phyloP scores from a whole-genome alignment of 2,329 filamentous ascomycete species.

The Penicillium sp. region DNA sequence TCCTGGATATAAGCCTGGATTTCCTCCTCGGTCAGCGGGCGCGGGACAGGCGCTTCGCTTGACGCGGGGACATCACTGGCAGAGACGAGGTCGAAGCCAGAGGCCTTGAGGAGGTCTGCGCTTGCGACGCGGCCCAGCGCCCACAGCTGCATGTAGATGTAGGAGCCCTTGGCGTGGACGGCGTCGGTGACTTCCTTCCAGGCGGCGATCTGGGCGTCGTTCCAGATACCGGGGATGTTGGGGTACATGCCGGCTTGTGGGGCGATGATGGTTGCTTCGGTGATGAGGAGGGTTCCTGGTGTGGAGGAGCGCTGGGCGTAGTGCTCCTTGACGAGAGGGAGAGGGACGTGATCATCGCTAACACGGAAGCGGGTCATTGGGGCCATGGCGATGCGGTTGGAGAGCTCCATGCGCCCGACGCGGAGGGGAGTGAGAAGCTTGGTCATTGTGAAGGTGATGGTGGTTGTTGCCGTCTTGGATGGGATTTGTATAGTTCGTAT shows the following conservation, averaged over 20 bases:
- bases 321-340: conserved; percentile 55
- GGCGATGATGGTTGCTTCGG: conserved; percentile 62
- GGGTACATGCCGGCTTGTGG: conserved; percentile 54
- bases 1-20: conserved; percentile 52
- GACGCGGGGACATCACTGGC: conserved; percentile 28
- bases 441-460: conserved; percentile 26
- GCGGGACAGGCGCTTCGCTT: conserved; percentile 39
- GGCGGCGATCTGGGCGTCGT: conserved; percentile 60
- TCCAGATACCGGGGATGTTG: conserved; percentile 65
- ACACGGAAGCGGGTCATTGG: conserved; percentile 63
- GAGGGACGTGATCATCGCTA: conserved; percentile 56
- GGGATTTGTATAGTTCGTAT: neutral
- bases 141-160: conserved; percentile 69
- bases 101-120: conserved; percentile 35
- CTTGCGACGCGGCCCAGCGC: conserved; percentile 63
- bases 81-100: conserved; percentile 28
- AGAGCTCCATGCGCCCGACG: conserved; percentile 50
- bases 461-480: neutral
- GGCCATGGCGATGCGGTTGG: conserved; percentile 60
- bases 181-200: conserved; percentile 68
- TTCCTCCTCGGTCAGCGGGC: conserved; percentile 46
- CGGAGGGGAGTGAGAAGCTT: conserved; percentile 47
- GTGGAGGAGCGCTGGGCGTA: conserved; percentile 60
- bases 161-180: conserved; percentile 67
- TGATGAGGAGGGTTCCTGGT: conserved; percentile 64